Evolutionary conservation across 2,329 filamentous ascomycete species (phyloP).

Genomic region (Kalmusia sp.): DNA sequence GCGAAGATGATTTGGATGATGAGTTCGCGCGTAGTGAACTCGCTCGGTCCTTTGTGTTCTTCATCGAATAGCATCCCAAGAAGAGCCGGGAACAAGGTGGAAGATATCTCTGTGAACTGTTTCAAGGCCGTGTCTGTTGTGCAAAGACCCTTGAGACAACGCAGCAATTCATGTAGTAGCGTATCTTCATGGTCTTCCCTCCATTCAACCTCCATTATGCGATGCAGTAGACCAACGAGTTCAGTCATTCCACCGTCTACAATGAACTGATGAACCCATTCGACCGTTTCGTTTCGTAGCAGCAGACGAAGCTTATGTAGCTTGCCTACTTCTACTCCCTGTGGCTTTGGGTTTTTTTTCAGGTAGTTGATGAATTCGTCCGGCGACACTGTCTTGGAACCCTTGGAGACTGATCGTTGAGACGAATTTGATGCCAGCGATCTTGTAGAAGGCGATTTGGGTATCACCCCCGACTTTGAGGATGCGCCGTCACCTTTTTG

Average conservation of each 20-base stretch:
- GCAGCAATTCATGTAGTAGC: slow-evolving; percentile 86
- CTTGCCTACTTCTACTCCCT: slow-evolving; percentile 89
- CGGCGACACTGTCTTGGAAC: slow-evolving; percentile 76
- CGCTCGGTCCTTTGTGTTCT: slow-evolving; percentile 96
- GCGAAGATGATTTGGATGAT: slow-evolving; percentile 89
- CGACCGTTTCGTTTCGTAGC: slow-evolving; percentile 91
- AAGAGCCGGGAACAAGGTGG: slow-evolving; percentile 82
- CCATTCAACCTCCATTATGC: slow-evolving; percentile 97
- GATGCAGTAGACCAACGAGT: slow-evolving; percentile 82
- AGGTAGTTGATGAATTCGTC: slow-evolving; percentile 88
- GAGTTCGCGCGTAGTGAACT: slow-evolving; percentile 91
- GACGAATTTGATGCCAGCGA: slow-evolving; percentile 62
- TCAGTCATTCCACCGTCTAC: slow-evolving; percentile 90
- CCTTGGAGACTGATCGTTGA: slow-evolving; percentile 68
- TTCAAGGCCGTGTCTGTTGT: slow-evolving; percentile 87
- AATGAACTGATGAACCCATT: slow-evolving; percentile 94
- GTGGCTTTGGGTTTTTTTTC: slow-evolving; percentile 79
- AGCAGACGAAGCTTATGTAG: slow-evolving; percentile 90
- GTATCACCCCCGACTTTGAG: slow-evolving; percentile 75
- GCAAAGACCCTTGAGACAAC: slow-evolving; percentile 92
- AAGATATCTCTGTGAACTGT: slow-evolving; percentile 80
- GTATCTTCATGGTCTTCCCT: slow-evolving; percentile 96
- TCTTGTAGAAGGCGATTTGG: slow-evolving; percentile 66
- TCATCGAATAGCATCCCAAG: slow-evolving; percentile 92
- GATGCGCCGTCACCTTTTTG: slow-evolving; percentile 69